Base-by-base conservation (phyloP, 2,329 filamentous ascomycete genomes). In the Monosporascus sp. region DNA sequence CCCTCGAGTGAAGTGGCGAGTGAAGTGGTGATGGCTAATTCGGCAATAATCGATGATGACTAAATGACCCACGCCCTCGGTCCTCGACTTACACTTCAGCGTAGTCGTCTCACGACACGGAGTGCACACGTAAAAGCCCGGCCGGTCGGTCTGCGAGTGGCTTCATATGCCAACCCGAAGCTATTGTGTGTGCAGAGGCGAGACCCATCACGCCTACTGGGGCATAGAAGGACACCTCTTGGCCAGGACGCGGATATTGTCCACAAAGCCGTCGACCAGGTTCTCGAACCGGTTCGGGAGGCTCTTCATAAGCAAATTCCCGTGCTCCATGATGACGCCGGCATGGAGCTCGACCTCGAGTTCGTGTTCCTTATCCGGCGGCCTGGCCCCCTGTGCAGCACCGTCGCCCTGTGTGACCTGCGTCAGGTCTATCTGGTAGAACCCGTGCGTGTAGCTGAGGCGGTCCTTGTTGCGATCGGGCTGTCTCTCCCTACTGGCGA, bases 361-460 rank as follows among this genome's bases (percentile, higher is more conserved):
- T 70, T 95, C 90, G 64, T 93, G 89, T 58, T 88, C 86, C 60
- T 89, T 90, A 52, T 80, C 77, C 1, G 63, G 55, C 27, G 71
- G 72, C 11, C 71, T 67, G 22, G 69, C 61, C 31, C 71, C 72
- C 68, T 78, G 62, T 5, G 60, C 25, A 6, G 66, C 69, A 25
- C 63, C 59, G 31, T 62, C 60, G 6, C 65, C 65, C 48, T 77
- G 79, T 11, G 84, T 88, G 43, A 99, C 94, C 68, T 97, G 92
- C 0, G 94, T 99, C 49, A 99, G 75, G 70, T 99, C 94, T 61
- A 99, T 81, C 67, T 94, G 89, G 67, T 95, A 97, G 51, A 83
- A 84, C 41, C 91, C 80, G 68, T 97, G 95, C 9, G 80, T 85
- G 72, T 99, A 99, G 66, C 89, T 95, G 67, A 99, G 76, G 18